Evolutionary conservation across 202 grass and related monocot genomes (phyloP), one percentile per base, ranked within the genome.

Genomic region (Hordeum pubiflorum): DNA sequence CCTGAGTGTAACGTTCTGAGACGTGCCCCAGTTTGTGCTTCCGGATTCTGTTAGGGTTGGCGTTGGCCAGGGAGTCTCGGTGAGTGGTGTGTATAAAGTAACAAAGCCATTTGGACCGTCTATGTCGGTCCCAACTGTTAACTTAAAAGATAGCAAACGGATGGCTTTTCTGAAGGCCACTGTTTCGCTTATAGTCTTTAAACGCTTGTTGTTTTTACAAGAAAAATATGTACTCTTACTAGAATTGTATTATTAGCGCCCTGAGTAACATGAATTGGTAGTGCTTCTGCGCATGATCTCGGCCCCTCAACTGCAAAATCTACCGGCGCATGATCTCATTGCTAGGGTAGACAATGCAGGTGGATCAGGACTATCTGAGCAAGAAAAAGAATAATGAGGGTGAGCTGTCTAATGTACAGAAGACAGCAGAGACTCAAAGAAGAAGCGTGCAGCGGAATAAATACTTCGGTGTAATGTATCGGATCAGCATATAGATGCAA

Each of bases 1-100:
- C 84, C 48, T 40, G 69, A 84, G 75, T 89, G 88, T 82, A 86
- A 81, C 71, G 77, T 75, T 75, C 65, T 68, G 75, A 50, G 61
- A 75, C 63, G 32, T 24, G 58, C 39, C 63, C 27, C 27, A 52
- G 11, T 81, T 82, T 57, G 77, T 61, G 79, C 32, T 57, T 57
- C 21, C 48, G 55, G 50, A 86, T 86, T 79, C 82, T 26, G 6
- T 24, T 70, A n/a, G 13, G n/a, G 63, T 62, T 17, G 48, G 80
- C 48, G 74, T 44, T 17, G 48, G 83, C 48, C 82, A 75, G 79
- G 60, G 55, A 82, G 80, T 72, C 64, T 79, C 33, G 69, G 76
- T 73, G 71, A 79, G 38, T 36, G 46, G 83, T 87, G 38, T 89
- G 74, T 83, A 83, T 77, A 81, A 76, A 56, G 43, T 60, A 31